Evolutionary conservation across 306 rosid genomes (phyloP), one percentile per base, ranked within the genome.

Genomic region (Prinsepia uniflora): DNA sequence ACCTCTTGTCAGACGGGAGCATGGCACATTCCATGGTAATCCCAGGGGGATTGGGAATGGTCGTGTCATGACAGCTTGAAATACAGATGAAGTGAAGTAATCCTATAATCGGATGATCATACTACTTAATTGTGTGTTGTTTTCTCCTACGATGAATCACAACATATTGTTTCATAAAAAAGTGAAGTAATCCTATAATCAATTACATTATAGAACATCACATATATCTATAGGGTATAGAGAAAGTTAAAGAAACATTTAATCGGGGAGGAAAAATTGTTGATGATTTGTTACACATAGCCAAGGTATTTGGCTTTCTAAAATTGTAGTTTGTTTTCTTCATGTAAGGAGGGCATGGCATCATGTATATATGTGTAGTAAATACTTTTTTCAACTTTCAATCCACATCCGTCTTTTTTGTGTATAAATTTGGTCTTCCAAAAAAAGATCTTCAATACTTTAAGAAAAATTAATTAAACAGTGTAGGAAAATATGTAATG

Each of bases 271-370:
- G 83, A 59, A 84, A 87, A 72, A 86, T 80, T 72, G 90, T 94
- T 14, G 96, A 94, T 44, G 86, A 83, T 78, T 86, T 94, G 87
- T 78, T 94, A 79, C 76, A 68, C 75, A 85, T 94, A 74, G 98
- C 98, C 67, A 90, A 94, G 98, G 98, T 94, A 84, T 58, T 76
- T 63, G 68, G 42, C 72, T 57, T 76, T 65, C 19, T 56, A 40
- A 60, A 40, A 5, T 63, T 30, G 48, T 20, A n/a, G 63, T 8
- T 60, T 47, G 0, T n/a, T 34, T n/a, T 19, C 1, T 43, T 19
- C 1, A 36, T 49, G 11, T 34, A 15, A 18, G 47, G 30, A 50
- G 10, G n/a, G 43, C 43, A 24, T 14, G 19, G 3, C 46, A 55
- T 58, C 4, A 12, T 34, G 18, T 44, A 57, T 53, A 4, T 8